Conservation (phyloP, 768 basidiomycete genomes). For the Lentinula raphanica region DNA sequence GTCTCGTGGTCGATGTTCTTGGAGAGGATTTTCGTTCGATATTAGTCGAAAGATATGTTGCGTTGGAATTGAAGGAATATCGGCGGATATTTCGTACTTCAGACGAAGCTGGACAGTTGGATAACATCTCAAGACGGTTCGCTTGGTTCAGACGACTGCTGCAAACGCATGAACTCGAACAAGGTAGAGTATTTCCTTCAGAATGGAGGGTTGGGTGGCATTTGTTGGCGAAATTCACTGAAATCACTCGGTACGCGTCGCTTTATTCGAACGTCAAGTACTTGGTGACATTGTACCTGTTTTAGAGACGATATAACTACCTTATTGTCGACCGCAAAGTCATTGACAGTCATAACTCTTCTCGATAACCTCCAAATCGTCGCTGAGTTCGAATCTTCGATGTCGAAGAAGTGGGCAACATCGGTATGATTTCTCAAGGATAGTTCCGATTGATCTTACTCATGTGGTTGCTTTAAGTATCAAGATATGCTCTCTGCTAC, state of each 20-base stretch:
- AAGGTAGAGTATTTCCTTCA: conserved; percentile 74
- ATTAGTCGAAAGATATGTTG: conserved; percentile 84
- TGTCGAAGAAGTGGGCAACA: conserved; percentile 78
- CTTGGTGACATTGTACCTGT: background rate
- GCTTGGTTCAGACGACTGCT: conserved; percentile 92
- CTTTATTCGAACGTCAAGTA: background rate
- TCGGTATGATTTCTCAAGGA: conserved; percentile 41
- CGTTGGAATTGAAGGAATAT: conserved; percentile 91
- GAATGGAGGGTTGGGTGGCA: conserved; percentile 85
- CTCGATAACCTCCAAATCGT: conserved; percentile 85
- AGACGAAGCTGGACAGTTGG: conserved; percentile 94
- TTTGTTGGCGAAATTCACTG: conserved; percentile 80
- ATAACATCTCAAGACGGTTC: conserved; percentile 88
- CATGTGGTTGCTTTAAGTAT: conserved; percentile 34
- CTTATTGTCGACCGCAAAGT: conserved; percentile 72
- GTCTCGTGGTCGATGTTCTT: conserved; percentile 83
- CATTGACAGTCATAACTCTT: conserved; percentile 69
- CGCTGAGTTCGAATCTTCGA: conserved; percentile 79
- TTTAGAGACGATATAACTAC: conserved; percentile 78
- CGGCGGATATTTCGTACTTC: conserved; percentile 89
- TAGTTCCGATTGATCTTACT: background rate
- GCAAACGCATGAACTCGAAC: conserved; percentile 82
- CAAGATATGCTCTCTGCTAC: conserved; percentile 57
- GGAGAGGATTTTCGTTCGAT: conserved; percentile 78
- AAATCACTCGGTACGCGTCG: conserved; percentile 73